Base-by-base conservation (phyloP, 352 stramenopile genomes). In the Phytophthora pistaciae region DNA sequence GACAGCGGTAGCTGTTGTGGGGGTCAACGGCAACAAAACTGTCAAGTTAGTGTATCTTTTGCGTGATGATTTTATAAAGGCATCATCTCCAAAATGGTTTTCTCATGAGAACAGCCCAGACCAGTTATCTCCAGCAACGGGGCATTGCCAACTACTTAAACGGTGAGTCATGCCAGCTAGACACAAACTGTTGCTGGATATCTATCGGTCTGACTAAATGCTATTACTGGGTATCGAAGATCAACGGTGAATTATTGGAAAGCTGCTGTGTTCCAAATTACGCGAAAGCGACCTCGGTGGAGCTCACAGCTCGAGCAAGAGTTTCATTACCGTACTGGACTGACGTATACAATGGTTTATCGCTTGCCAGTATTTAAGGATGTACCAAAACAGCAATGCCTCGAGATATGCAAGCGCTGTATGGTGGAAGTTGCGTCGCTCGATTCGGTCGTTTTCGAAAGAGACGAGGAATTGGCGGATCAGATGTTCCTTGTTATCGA, bases 401-500 rank as follows among this genome's bases (percentile, higher is more conserved):
- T 78, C 20, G 50, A 68, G 7, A 62, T 90, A 6, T 90, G 79
- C 40, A 60, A 67, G 5, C 72, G 68, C 29, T 73, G 71, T 4
- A 64, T 71, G 25, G 61, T 90, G 3, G 78, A 80, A 38, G 75
- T 68, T 9, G 71, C 78, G 38, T 20, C 31, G 1, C 57, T 68
- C 20, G 79, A 84, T 38, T 72, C 75, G 0, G 27, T 71, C 23
- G 27, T 90, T 14, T 86, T 79, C 58, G 70, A 42, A 21, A 77
- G 64, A 58, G 74, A 63, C 1, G 78, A 87, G 4, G 23, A 44
- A 7, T n/a, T 60, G 1, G 31, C 75, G 1, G 73, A 87, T 16
- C 54, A 55, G 3, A 75, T 79, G 33, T 90, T 80, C 31, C 36
- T 90, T 5, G 71, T 90, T 3, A 48, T 85, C 4, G 66, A 75